Evolutionary conservation across 352 stramenopile species (phyloP).

Genomic region (Globisporangium megalacanthum): DNA sequence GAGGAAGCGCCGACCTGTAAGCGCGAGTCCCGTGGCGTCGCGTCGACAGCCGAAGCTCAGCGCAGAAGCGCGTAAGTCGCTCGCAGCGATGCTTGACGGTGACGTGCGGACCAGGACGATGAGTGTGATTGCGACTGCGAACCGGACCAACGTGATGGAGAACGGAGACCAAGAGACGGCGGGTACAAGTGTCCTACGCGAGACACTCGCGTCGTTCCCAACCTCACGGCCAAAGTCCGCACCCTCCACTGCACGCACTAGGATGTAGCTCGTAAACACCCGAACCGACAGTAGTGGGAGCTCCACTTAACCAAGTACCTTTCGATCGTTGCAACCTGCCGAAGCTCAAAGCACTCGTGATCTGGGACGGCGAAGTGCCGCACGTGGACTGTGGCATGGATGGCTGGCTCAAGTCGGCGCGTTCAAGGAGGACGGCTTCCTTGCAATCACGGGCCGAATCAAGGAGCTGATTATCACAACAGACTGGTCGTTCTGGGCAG

Average conservation of each 20-base stretch:
- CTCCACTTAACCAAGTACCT: conserved; percentile 72
- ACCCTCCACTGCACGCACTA: conserved; percentile 1
- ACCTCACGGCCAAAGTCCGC: conserved; percentile 15
- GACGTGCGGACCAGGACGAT: neutral
- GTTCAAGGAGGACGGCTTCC: conserved; percentile 85
- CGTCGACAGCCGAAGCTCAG: conserved; percentile 1
- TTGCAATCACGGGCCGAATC: conserved; percentile 90
- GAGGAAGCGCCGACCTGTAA: conserved; percentile 2
- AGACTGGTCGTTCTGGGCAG: conserved; percentile 14
- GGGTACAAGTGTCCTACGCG: neutral
- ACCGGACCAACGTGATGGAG: too few relatives aligned
- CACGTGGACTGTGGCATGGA: conserved; percentile 43
- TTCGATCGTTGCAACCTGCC: conserved; percentile 57
- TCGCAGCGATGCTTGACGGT: conserved; percentile 7
- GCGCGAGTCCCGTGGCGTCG: neutral
- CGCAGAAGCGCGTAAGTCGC: conserved; percentile 2
- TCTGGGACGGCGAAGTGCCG: conserved; percentile 48
- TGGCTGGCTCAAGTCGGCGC: conserved; percentile 84
- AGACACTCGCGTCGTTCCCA: conserved; percentile 8
- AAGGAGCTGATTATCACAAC: conserved; percentile 94
- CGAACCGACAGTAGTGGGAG: too few relatives aligned
- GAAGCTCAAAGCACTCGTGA: conserved; percentile 67
- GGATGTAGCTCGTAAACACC: too few relatives aligned
- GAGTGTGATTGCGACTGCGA: too few relatives aligned
- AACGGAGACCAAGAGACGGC: neutral